Conservation (phyloP, 768 basidiomycete genomes). For the Tulasnella calospora region DNA sequence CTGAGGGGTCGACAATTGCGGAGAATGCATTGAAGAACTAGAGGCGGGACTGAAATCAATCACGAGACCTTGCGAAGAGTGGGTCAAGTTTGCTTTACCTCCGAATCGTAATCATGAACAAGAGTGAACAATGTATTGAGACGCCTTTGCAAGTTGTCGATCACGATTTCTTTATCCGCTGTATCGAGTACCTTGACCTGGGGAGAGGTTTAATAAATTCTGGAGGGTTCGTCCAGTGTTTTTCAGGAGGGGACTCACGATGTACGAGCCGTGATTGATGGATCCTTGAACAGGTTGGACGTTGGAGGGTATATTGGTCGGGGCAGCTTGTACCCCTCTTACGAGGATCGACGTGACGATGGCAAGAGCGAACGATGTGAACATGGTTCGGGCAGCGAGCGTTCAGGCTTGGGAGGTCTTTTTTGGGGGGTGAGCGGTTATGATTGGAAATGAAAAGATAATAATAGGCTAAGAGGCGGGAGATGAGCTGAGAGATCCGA, state of each 20-base stretch:
- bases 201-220: background rate
- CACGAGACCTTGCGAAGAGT: background rate
- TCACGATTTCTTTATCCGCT: background rate
- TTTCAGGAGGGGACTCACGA: background rate
- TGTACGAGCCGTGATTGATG: conserved; percentile 25
- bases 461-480: too few species aligned
- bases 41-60: background rate
- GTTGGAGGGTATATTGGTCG: background rate
- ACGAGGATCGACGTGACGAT: background rate
- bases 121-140: background rate
- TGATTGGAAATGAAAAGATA: background rate
- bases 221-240: background rate
- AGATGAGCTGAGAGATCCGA: background rate
- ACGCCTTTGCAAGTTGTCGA: background rate
- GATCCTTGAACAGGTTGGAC: conserved; percentile 8
- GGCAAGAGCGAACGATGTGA: background rate
- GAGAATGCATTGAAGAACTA: conserved; percentile 25
- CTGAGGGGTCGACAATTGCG: background rate
- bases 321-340: background rate
- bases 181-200: conserved; percentile 10
- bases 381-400: background rate
- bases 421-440: background rate
- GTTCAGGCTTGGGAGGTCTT: background rate
- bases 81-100: conserved; percentile 2
- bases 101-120: conserved; percentile 26